phyloP scores from a whole-genome alignment of 768 basidiomycete genomes.

The Myochromella boudieri region DNA sequence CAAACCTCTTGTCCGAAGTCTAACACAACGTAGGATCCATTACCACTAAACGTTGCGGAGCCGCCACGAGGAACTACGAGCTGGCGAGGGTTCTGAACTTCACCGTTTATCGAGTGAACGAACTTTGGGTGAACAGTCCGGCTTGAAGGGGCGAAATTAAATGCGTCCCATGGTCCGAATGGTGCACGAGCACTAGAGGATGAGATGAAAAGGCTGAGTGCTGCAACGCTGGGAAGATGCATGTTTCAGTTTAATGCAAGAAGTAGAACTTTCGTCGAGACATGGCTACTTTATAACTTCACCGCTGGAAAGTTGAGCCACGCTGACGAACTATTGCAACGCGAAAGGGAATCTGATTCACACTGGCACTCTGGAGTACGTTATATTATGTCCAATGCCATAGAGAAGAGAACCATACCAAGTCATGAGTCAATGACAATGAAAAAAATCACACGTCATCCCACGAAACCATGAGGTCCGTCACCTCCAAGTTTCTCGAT shows the following conservation, averaged over 20 bases:
- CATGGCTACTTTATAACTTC: neutral
- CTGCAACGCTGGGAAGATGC: neutral
- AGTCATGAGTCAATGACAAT: neutral
- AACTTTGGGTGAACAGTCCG: conserved; percentile 30
- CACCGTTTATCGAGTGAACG: conserved; percentile 26
- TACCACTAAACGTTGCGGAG: conserved; percentile 26
- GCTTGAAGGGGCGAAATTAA: conserved; percentile 38
- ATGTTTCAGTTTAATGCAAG: neutral
- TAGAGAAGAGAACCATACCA: neutral
- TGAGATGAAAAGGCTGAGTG: conserved; percentile 3
- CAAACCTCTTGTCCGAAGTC: conserved; percentile 39
- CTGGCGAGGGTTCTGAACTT: conserved; percentile 22
- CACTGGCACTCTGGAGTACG: neutral
- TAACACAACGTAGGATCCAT: conserved; percentile 34
- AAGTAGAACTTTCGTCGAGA: neutral
- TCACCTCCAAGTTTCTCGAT: too few species aligned
- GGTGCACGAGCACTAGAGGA: conserved; percentile 27
- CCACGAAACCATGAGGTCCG: too few species aligned
- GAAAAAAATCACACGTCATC: neutral
- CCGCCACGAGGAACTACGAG: conserved; percentile 23
- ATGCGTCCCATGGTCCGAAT: conserved; percentile 41
- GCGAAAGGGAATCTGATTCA: neutral
- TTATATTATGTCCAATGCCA: neutral
- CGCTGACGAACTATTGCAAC: neutral
- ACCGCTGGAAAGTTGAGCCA: neutral